Conservation (phyloP, 495 filamentous ascomycete species). For the Rostrohypoxylon terebratum region DNA sequence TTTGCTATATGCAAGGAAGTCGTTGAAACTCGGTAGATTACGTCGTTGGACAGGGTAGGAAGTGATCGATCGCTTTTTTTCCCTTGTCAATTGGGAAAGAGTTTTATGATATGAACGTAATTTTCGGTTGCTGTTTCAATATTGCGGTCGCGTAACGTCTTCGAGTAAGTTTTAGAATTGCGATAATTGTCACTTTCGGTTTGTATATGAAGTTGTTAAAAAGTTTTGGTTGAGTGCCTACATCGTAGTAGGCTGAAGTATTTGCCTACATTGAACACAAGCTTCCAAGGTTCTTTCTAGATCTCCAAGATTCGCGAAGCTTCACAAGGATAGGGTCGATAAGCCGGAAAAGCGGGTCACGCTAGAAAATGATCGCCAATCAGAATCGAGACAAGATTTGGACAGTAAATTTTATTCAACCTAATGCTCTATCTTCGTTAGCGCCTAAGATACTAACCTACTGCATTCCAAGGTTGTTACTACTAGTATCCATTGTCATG, state of each 20-base stretch:
- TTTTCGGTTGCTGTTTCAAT: not conserved
- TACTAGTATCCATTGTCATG: too few relatives aligned
- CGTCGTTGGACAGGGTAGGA: conserved; percentile 33
- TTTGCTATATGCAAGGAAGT: conserved; percentile 11
- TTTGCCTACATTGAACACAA: not conserved
- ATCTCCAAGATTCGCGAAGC: conserved; percentile 53
- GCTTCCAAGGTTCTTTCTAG: conserved; percentile 35
- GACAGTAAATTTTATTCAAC: not conserved
- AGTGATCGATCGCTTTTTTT: conserved; percentile 9
- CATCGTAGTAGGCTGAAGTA: conserved; percentile 19
- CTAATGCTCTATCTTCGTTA: not conserved
- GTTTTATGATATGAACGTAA: not conserved
- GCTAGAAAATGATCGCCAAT: conserved; percentile 20
- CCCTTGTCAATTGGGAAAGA: not conserved
- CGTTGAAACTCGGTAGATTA: conserved; percentile 34
- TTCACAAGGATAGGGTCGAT: conserved; percentile 46
- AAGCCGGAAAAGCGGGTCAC: conserved; percentile 30
- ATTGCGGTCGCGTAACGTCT: not conserved
- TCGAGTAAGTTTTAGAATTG: not conserved
- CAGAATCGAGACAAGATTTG: not conserved
- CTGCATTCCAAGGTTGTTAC: too few relatives aligned
- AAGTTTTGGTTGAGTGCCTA: conserved; percentile 25
- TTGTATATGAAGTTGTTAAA: conserved; percentile 9
- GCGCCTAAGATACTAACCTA: too few relatives aligned
- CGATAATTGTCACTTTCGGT: not conserved